Evolutionary conservation across 306 rosid genomes (phyloP).

Genomic region (Corylus heterophylla): DNA sequence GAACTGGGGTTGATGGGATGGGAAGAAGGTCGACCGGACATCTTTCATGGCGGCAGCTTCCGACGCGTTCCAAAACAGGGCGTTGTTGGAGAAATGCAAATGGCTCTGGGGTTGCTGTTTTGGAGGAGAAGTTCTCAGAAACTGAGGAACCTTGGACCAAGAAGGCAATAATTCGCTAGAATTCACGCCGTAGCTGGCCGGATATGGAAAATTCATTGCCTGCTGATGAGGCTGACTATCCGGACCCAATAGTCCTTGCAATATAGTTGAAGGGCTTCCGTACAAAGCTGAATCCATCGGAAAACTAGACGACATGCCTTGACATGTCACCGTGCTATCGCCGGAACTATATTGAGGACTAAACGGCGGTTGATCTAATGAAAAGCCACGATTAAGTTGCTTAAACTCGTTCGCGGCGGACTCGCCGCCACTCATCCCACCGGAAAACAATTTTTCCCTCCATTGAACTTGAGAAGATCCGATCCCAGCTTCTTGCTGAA

Average conservation of each 20-base stretch:
- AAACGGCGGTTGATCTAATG: constrained; percentile 67
- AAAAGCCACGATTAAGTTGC: constrained; percentile 63
- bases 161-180: constrained; percentile 51
- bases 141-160: constrained; percentile 71
- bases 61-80: constrained; percentile 89
- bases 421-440: constrained; percentile 29
- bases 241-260: constrained; percentile 69
- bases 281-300: constrained; percentile 60
- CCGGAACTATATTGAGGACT: constrained; percentile 81
- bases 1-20: constrained; percentile 66
- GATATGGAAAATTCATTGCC: constrained; percentile 38
- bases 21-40: constrained; percentile 54
- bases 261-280: constrained; percentile 57
- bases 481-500: constrained; percentile 60
- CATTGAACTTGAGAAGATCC: constrained; percentile 62
- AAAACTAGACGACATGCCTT: constrained; percentile 46
- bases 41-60: constrained; percentile 63
- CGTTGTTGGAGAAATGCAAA: constrained; percentile 77
- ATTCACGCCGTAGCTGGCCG: constrained; percentile 52
- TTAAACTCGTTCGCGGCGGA: constrained; percentile 46
- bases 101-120: constrained; percentile 54
- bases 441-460: constrained; percentile 59
- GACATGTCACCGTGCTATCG: constrained; percentile 69
- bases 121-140: constrained; percentile 74
- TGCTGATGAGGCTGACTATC: constrained; percentile 45